Percentiles rank a stretch among this genome's conserved stretches.
Conservation (phyloP, 2,329 filamentous ascomycete species). For the Colletotrichum sp. region DNA sequence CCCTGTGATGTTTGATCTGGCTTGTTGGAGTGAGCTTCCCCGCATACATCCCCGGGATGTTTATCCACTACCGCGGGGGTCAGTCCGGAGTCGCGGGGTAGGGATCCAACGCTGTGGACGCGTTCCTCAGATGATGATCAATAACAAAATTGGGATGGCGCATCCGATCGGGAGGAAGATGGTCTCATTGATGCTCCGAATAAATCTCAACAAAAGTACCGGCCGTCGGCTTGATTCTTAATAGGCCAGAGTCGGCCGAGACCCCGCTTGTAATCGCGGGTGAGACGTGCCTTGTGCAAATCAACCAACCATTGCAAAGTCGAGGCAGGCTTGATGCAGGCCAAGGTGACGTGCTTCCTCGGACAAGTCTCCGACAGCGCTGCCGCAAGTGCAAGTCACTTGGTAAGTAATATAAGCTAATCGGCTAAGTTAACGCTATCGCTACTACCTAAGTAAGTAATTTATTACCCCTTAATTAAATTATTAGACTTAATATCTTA, state of each 20-base stretch:
- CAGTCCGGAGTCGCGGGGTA: background rate
- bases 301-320: background rate
- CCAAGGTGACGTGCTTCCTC: background rate
- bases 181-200: too few species aligned
- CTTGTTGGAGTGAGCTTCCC: background rate
- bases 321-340: background rate
- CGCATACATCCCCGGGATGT: background rate
- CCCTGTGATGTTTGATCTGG: background rate
- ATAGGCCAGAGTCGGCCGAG: background rate
- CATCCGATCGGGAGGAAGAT: background rate
- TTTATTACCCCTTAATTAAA: too few species aligned
- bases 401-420: too few species aligned
- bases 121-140: background rate
- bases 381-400: too few species aligned
- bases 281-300: background rate
- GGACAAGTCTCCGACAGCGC: background rate
- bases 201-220: background rate
- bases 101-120: background rate
- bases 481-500: too few species aligned
- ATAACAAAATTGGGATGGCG: background rate
- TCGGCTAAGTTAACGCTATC: too few species aligned
- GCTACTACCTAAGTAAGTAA: too few species aligned
- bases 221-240: background rate
- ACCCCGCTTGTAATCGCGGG: background rate
- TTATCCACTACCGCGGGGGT: background rate